Base-by-base conservation (phyloP, 495 filamentous ascomycete species). In the Staphylotrichum tortipilum region DNA sequence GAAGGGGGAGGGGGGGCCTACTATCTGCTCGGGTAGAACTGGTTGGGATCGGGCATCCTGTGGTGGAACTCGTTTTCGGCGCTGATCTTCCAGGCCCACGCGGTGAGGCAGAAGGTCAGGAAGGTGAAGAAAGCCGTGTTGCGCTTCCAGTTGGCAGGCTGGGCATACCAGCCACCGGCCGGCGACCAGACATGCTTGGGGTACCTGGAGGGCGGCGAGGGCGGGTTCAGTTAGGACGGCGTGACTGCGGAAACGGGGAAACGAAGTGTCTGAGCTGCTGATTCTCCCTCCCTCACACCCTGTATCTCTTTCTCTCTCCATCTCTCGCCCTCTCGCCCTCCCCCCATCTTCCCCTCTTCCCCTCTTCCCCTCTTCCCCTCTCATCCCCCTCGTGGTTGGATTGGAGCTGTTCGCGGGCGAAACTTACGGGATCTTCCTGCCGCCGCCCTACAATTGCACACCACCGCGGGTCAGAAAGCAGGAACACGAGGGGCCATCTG, bases 131-230 rank as follows among this genome's bases (percentile, higher is more conserved):
- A 74, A n/a, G 86, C 87, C 8, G 92, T 98, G 72, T 98, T 98
- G 33, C 72, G 65, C 68, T 84, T 94, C 94, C 94, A 98, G 77
- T 98, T 98, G 55, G 74, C 73, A 9, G 92, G 92, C 66, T 89
- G 91, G 26, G 83, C 71, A 70, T 98, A 98, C 92, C 94, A 98
- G 61, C 92, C 92, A 75, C 92, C 92, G 49, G 92, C 78, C 51
- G 92, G 92, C 62, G 92, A 97, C 92, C 92, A 98, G 74, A 98
- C 86, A 75, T 98, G 89, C 76, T 95, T 95, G 63, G 92, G 92
- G 70, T 95, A 96, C 63, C 91, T 97, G 21, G 17, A 37, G 12
- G 43, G 26, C 52, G 50, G 30, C 48, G 40, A 24, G 50, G 47
- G 47, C 46, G 58, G 51, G 41, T 34, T 36, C 34, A n/a, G n/a